Conservation (phyloP, 129 eudicot species). For the Centaurea solstitialis region DNA sequence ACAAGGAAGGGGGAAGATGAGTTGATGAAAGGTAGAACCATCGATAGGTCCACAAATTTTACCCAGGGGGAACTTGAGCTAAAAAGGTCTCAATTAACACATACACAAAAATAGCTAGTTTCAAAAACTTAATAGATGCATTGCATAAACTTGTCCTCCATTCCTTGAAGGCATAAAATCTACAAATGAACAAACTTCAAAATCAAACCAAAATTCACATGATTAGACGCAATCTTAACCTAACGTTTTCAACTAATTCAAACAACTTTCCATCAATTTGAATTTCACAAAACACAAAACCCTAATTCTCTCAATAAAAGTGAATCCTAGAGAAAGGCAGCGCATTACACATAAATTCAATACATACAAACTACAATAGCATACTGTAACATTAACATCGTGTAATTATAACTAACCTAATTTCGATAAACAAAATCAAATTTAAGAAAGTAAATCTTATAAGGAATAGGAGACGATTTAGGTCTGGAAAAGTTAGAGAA, state of each 20-base stretch:
- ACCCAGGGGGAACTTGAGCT: neutral
- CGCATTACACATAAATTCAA: neutral
- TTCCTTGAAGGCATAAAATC: neutral
- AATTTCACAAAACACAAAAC: constrained; percentile 15
- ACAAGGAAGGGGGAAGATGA: neutral
- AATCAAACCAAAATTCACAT: neutral
- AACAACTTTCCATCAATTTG: neutral
- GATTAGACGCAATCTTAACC: neutral
- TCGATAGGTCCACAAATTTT: neutral
- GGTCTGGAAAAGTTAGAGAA: neutral
- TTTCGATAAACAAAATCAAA: neutral
- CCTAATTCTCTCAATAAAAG: neutral
- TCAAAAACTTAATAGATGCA: neutral
- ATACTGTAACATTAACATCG: neutral
- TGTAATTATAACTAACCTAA: neutral
- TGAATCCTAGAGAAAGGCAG: neutral
- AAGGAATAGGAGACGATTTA: neutral
- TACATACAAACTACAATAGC: neutral
- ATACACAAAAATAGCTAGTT: neutral
- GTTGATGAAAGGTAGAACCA: neutral
- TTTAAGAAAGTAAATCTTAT: neutral
- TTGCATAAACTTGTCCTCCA: neutral
- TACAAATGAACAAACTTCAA: neutral
- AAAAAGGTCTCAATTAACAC: neutral
- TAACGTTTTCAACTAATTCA: neutral